These are phyloP conservation scores for Vaccinium vitisidaea DNA, from an alignment of 148 eudicot genomes.

Conservation along the genomic window DNA sequence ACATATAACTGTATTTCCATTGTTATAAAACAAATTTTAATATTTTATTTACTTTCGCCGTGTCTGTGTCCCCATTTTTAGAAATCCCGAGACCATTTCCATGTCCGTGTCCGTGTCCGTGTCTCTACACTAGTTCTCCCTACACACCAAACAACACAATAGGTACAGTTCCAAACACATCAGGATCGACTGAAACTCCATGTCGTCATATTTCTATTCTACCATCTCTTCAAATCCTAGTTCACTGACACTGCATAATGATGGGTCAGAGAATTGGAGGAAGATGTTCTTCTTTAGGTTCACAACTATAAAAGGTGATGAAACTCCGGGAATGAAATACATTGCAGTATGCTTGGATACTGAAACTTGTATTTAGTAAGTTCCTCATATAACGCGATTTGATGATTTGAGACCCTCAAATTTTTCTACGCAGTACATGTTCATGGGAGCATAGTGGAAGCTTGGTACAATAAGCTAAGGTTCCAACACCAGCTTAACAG, in stretches of 20 bases:
- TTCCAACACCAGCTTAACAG: background rate
- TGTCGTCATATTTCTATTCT: background rate
- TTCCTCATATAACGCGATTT: background rate
- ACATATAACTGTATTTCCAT: too few species aligned
- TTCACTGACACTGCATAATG: background rate
- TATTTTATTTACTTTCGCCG: too few species aligned
- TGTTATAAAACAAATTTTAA: too few species aligned
- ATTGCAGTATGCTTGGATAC: background rate
- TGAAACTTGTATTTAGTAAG: background rate
- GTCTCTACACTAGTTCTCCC: background rate
- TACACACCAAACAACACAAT: background rate
- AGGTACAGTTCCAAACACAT: background rate
- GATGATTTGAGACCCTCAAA: background rate
- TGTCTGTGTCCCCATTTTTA: too few species aligned
- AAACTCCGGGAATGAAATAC: background rate
- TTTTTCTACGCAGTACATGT: background rate
- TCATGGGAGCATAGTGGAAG: background rate
- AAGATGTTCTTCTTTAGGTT: background rate
- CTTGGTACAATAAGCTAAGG: background rate
- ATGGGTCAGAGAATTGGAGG: background rate
- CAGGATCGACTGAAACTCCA: background rate
- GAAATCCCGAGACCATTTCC: too few species aligned
- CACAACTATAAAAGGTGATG: background rate
- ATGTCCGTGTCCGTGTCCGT: too few species aligned
- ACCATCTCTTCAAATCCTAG: background rate